Percentiles rank a stretch among this genome's conserved stretches.
Evolutionary conservation across 345 rosid genomes (phyloP).

Genomic region (Euclidium syriacum): DNA sequence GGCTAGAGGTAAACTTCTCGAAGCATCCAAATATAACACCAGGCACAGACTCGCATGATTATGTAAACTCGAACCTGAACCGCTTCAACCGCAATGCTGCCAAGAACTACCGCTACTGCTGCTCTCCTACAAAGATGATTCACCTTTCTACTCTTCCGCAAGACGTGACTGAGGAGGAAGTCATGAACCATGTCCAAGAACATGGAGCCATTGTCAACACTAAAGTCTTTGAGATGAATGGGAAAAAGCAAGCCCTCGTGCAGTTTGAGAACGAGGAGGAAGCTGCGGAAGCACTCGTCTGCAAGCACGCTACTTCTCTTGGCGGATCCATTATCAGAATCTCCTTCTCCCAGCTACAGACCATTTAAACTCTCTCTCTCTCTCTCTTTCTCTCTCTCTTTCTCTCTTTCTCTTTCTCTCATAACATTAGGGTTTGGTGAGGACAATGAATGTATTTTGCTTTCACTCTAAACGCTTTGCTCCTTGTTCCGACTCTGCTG

Average conservation of each 20-base stretch:
- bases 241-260: conserved; percentile 87
- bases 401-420: not conserved
- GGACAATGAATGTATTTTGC: conserved; percentile 24
- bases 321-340: conserved; percentile 81
- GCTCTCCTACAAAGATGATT: conserved; percentile 95
- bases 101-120: conserved; percentile 94
- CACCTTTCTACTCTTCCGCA: conserved; percentile 91
- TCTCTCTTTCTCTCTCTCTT: not conserved
- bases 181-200: conserved; percentile 64
- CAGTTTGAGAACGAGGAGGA: conserved; percentile 82
- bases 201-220: conserved; percentile 63
- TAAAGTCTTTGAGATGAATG: conserved; percentile 89
- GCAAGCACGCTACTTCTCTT: conserved; percentile 83
- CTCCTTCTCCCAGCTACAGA: conserved; percentile 94
- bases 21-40: conserved; percentile 87
- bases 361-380: conserved; percentile 26
- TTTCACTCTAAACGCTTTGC: not conserved
- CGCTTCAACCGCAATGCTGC: conserved; percentile 97
- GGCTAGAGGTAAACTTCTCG: conserved; percentile 89
- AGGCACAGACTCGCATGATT: conserved; percentile 84
- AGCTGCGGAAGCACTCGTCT: conserved; percentile 89
- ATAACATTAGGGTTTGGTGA: conserved; percentile 30
- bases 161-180: conserved; percentile 81
- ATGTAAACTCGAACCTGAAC: conserved; percentile 74
- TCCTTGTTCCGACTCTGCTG: conserved; percentile 2